phyloP scores from a whole-genome alignment of 1,139 yeast genomes.

The Pneumocystis murina region DNA sequence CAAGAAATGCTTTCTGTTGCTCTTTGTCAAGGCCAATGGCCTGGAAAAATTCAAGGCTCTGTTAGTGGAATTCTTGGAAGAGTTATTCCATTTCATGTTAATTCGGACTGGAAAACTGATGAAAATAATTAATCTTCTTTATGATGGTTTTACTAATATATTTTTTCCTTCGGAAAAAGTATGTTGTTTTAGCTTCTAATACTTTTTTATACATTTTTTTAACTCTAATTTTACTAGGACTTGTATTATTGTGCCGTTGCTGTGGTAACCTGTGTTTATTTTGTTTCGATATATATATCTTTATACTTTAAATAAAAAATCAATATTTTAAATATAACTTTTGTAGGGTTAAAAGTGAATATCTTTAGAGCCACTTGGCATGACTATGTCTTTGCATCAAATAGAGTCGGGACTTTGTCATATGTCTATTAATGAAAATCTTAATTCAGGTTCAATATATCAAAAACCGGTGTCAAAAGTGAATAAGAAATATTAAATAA shows the following conservation, averaged over 20 bases:
- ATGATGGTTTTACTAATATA: background rate
- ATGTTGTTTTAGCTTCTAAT: no score
- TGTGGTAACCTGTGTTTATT: background rate
- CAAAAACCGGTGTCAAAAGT: background rate
- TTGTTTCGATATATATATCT: background rate
- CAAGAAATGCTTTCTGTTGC: conserved; percentile 34
- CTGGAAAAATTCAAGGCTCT: background rate
- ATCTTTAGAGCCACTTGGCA: background rate
- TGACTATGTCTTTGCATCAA: background rate
- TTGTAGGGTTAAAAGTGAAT: background rate
- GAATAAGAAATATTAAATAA: background rate
- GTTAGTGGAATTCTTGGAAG: background rate
- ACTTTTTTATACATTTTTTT: background rate
- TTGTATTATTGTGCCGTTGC: background rate
- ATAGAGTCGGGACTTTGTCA: background rate
- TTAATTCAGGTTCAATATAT: background rate
- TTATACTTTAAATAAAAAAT: background rate
- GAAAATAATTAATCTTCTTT: background rate
- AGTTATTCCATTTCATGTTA: background rate
- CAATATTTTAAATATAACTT: background rate
- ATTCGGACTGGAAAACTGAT: background rate
- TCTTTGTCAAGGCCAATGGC: conserved; percentile 11
- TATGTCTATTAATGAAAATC: background rate
- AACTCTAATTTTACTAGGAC: no score
- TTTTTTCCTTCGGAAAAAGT: background rate